Evolutionary conservation across 768 basidiomycete genomes (phyloP).

Genomic region (Vararia minispora): DNA sequence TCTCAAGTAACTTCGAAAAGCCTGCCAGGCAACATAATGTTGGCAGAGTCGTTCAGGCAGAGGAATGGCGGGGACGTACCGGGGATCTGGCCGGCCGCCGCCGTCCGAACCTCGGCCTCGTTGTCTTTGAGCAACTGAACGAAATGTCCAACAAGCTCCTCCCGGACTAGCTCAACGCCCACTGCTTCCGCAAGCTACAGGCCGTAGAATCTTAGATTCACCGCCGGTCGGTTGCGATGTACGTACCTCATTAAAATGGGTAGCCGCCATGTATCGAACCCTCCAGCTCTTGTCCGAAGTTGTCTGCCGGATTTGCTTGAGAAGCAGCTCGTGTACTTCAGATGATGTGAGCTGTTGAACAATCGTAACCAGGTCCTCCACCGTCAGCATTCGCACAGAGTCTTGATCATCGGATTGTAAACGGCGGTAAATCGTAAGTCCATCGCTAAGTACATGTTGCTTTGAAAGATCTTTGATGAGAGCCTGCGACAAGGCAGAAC

Average conservation of each 20-base stretch:
- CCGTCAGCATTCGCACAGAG: constrained; percentile 89
- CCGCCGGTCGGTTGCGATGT: background rate
- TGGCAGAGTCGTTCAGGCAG: no score
- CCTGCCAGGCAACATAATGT: no score
- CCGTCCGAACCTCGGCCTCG: constrained; percentile 96
- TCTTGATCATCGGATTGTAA: constrained; percentile 96
- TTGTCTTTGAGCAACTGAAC: constrained; percentile 94
- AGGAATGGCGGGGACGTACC: no score
- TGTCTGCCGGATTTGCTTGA: constrained; percentile 80
- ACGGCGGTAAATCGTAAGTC: constrained; percentile 85
- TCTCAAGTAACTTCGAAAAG: constrained; percentile 88
- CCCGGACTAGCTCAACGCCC: constrained; percentile 81
- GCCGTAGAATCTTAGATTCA: constrained; percentile 3
- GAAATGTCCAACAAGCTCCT: constrained; percentile 88
- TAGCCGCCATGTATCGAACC: constrained; percentile 97
- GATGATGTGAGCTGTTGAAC: constrained; percentile 72
- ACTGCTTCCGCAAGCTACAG: constrained; percentile 81
- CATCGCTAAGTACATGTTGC: constrained; percentile 74
- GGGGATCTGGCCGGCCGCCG: constrained; percentile 92
- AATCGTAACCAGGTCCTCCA: constrained; percentile 91
- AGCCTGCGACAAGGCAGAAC: constrained; percentile 34
- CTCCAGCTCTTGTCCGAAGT: constrained; percentile 97
- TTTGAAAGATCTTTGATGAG: constrained; percentile 72
- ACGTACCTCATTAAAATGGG: constrained; percentile 87
- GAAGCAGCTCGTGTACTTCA: constrained; percentile 86